Evolutionary conservation across 176 grass and related monocot species (phyloP).

Genomic region (Phoenix roebelenii): DNA sequence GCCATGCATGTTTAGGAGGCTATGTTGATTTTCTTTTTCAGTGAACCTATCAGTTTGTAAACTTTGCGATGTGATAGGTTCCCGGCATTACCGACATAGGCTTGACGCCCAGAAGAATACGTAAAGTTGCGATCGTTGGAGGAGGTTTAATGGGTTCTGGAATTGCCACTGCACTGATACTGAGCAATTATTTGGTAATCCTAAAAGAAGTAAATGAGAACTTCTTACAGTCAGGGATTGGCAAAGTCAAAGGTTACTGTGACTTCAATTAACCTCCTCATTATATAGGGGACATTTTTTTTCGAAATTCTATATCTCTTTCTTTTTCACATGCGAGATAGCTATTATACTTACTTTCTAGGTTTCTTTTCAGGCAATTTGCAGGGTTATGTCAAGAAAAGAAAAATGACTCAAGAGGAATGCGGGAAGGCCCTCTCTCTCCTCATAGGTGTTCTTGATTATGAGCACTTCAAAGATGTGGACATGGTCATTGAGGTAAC

Average conservation of each 20-base stretch:
- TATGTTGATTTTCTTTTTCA: too few relatives aligned
- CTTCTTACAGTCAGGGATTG: conserved; percentile 54
- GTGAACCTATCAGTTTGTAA: too few relatives aligned
- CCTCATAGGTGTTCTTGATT: conserved; percentile 64
- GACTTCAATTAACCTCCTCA: too few relatives aligned
- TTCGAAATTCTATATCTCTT: too few relatives aligned
- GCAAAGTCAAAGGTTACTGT: conserved; percentile 64
- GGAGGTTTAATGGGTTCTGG: conserved; percentile 87
- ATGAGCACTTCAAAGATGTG: conserved; percentile 69
- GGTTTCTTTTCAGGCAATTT: conserved; percentile 52
- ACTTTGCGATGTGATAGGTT: conserved; percentile 39
- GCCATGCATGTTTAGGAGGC: too few relatives aligned
- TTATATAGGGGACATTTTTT: background rate
- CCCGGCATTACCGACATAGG: conserved; percentile 69
- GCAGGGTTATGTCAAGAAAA: conserved; percentile 62
- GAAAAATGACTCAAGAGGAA: conserved; percentile 77
- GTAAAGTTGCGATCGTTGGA: conserved; percentile 71
- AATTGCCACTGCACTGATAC: conserved; percentile 83
- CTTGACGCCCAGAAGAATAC: conserved; percentile 61
- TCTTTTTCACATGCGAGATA: too few relatives aligned
- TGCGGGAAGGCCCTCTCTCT: conserved; percentile 66
- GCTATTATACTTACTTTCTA: too few relatives aligned
- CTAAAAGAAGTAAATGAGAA: conserved; percentile 95
- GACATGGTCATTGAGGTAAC: conserved; percentile 83
- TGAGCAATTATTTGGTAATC: conserved; percentile 73